Base-by-base conservation (phyloP, 2,329 filamentous ascomycete genomes). In the Lecanicillium sp. region DNA sequence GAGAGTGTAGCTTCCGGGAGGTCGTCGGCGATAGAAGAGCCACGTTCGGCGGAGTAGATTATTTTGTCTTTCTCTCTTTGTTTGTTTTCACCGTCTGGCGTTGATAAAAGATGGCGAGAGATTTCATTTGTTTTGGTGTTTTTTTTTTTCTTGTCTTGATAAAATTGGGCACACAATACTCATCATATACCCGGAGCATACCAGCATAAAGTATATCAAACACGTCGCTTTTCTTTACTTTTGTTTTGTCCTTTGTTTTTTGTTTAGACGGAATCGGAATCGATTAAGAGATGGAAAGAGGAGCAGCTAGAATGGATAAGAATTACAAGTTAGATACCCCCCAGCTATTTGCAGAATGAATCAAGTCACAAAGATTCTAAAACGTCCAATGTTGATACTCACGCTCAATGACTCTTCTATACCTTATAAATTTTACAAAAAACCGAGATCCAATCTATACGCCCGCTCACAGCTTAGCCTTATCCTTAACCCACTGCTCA, bases 401-500 rank as follows among this genome's bases (percentile, higher is more conserved):
- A n/a, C n/a, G n/a, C n/a, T n/a, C n/a, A n/a, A n/a, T n/a, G n/a
- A n/a, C n/a, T n/a, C n/a, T n/a, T n/a, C n/a, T n/a, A n/a, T n/a
- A n/a, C n/a, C n/a, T n/a, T n/a, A n/a, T n/a, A n/a, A n/a, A n/a
- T n/a, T n/a, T n/a, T n/a, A n/a, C n/a, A n/a, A n/a, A n/a, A n/a
- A n/a, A n/a, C n/a, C n/a, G n/a, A n/a, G n/a, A n/a, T n/a, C n/a
- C 4, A 29, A 35, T 7, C n/a, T 29, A 16, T 17, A 16, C 29
- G 13, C 11, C 29, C 11, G 7, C 28, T 43, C 50, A 65, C 37
- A 66, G 39, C 56, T 64, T 67, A 16, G 64, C 49, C 48, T 51
- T 51, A 35, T 38, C 50, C 41, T 60, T 60, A 34, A 62, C 52
- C 61, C 69, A 70, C 61, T 71, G 70, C 48, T 67, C 62, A 43